Percentiles rank a stretch among this genome's conserved stretches.
These are phyloP conservation scores for Alternaria hordeiaustralica DNA, from an alignment of 2,329 filamentous ascomycete genomes.

Conservation along the genomic window DNA sequence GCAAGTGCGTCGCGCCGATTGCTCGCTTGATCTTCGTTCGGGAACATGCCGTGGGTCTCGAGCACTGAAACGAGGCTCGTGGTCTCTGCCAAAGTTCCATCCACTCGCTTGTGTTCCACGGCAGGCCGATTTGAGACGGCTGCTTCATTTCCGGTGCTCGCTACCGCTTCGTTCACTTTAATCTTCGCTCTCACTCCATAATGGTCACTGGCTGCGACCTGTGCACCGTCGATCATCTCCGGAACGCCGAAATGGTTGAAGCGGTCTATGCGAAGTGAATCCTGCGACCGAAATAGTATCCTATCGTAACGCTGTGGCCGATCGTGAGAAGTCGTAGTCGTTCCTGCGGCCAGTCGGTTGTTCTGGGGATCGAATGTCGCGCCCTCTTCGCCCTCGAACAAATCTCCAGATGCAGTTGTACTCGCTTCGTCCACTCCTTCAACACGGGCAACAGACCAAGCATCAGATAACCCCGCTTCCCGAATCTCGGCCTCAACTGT, in stretches of 20 bases:
- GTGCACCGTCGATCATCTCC: conserved; percentile 24
- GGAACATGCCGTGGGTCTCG: conserved; percentile 49
- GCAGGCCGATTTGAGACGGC: conserved; percentile 10
- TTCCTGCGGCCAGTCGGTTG: conserved; percentile 63
- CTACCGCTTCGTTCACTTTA: conserved; percentile 26
- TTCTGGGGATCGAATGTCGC: conserved; percentile 68
- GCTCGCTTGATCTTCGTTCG: conserved; percentile 54
- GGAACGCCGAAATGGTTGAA: conserved; percentile 67
- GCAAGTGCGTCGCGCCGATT: conserved; percentile 55
- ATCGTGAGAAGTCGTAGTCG: conserved; percentile 63
- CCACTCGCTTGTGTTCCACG: conserved; percentile 20
- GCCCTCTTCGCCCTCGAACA: conserved; percentile 66
- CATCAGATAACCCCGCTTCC: conserved; percentile 59
- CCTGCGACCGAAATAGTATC: conserved; percentile 61
- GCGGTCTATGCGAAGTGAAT: conserved; percentile 47
- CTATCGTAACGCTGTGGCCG: conserved; percentile 71
- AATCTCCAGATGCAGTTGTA: conserved; percentile 35
- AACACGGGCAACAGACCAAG: conserved; percentile 58
- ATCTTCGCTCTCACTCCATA: conserved; percentile 58
- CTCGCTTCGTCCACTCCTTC: conserved; percentile 52
- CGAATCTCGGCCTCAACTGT: conserved; percentile 57
- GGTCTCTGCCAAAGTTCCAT: conserved; percentile 11
- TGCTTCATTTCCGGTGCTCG: neutral
- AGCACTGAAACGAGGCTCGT: conserved; percentile 22
- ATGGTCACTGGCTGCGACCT: conserved; percentile 54